phyloP scores from a whole-genome alignment of 352 stramenopile genomes.

The Thalassiosira sp. region DNA sequence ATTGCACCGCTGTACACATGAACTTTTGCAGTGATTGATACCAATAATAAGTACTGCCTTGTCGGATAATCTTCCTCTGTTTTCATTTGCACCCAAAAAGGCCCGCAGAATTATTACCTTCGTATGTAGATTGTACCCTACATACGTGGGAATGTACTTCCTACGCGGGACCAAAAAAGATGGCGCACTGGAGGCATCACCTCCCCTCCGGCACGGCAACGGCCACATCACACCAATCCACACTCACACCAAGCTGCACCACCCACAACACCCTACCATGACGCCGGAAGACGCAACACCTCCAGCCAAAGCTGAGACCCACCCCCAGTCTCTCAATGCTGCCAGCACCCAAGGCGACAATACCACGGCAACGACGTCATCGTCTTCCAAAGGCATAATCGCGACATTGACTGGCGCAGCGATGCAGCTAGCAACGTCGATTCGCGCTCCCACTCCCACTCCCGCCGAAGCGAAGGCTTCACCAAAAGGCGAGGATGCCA shows the following conservation, averaged over 20 bases:
- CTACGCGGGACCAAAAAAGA: too few relatives aligned
- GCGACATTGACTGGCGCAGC: background rate
- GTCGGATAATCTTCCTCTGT: too few relatives aligned
- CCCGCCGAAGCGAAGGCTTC: background rate
- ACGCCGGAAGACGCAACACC: background rate
- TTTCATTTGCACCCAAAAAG: too few relatives aligned
- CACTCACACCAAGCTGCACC: background rate
- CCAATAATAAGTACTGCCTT: too few relatives aligned
- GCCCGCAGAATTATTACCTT: too few relatives aligned
- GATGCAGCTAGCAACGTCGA: background rate
- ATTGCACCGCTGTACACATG: too few relatives aligned
- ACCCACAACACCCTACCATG: background rate
- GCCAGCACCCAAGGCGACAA: background rate
- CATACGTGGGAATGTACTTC: too few relatives aligned
- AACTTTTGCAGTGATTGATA: too few relatives aligned
- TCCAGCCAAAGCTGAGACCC: background rate
- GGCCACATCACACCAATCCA: background rate
- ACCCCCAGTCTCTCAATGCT: background rate
- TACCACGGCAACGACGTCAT: background rate
- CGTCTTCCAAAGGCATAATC: conserved; percentile 1
- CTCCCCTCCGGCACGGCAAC: too few relatives aligned
- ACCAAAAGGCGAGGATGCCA: background rate
- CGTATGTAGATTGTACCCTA: too few relatives aligned
- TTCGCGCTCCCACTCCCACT: background rate
- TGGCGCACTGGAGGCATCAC: too few relatives aligned